These are phyloP conservation scores for Syncephalastrum monosporum DNA, from an alignment of 371 early-diverging fungal species.

Conservation along the genomic window DNA sequence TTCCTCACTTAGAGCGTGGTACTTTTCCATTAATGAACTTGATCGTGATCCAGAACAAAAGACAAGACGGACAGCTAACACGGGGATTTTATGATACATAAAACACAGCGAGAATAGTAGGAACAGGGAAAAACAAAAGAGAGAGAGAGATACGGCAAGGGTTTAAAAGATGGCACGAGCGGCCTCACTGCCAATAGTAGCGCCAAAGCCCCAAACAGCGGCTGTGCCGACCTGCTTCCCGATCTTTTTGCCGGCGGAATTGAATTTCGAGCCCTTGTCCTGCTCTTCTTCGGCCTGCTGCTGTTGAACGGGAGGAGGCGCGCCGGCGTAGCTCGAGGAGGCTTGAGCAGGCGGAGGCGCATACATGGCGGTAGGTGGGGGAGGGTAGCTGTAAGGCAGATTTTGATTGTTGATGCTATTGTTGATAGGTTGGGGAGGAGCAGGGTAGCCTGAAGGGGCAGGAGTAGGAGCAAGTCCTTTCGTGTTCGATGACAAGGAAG, in stretches of 20 bases:
- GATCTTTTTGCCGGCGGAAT: conserved; percentile 41
- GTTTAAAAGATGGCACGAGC: conserved; percentile 40
- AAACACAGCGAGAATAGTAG: too few relatives aligned
- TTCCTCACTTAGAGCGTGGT: too few relatives aligned
- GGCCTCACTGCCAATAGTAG: conserved; percentile 42
- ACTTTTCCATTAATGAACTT: too few relatives aligned
- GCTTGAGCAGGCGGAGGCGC: conserved; percentile 18
- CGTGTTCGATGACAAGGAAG: conserved; percentile 1
- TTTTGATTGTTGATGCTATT: conserved; percentile 5
- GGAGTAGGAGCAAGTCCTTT: too few relatives aligned
- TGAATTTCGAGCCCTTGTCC: conserved; percentile 28
- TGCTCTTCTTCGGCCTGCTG: conserved; percentile 13
- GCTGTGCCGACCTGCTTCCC: conserved; percentile 39
- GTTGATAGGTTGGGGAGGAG: conserved; percentile 9
- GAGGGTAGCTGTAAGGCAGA: conserved; percentile 44
- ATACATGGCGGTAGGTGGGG: conserved; percentile 46
- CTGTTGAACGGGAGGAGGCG: conserved; percentile 7
- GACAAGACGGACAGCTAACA: too few relatives aligned
- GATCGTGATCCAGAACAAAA: too few relatives aligned
- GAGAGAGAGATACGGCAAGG: too few relatives aligned
- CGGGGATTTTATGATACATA: too few relatives aligned
- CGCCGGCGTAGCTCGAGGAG: neutral
- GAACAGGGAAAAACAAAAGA: too few relatives aligned
- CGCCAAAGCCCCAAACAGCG: conserved; percentile 50
- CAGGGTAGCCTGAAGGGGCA: neutral